Evolutionary conservation across 306 rosid species (phyloP).

Genomic region (Sicyos edulis): DNA sequence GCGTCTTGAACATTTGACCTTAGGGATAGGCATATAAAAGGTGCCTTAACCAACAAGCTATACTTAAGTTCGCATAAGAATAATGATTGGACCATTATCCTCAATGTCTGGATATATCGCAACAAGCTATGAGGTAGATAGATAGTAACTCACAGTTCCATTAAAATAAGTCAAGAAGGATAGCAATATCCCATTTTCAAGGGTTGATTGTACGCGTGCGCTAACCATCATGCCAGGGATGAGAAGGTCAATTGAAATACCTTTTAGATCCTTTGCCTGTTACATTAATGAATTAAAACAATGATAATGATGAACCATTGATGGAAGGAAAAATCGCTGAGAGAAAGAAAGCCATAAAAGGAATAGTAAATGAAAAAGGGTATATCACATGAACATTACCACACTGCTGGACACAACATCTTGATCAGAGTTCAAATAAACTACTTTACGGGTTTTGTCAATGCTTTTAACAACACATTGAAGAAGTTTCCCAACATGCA

Average conservation of each 20-base stretch:
- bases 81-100: conserved; percentile 17
- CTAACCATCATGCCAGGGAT: conserved; percentile 91
- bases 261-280: conserved; percentile 83
- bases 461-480: conserved; percentile 70
- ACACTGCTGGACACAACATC: conserved; percentile 63
- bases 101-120: conserved; percentile 17
- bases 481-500: conserved; percentile 61
- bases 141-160: conserved; percentile 72
- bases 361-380: conserved; percentile 8
- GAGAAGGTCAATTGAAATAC: conserved; percentile 85
- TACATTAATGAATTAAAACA: conserved; percentile 24
- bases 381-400: conserved; percentile 40
- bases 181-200: conserved; percentile 87
- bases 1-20: background rate
- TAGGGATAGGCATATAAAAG: background rate
- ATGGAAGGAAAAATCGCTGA: conserved; percentile 18
- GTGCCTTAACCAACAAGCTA: background rate
- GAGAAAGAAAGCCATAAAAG: background rate
- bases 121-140: conserved; percentile 7
- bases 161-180: conserved; percentile 87
- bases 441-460: conserved; percentile 73
- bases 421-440: conserved; percentile 59
- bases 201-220: conserved; percentile 72
- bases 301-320: conserved; percentile 12
- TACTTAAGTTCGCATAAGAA: background rate